Base-by-base conservation (phyloP, 106 monocot genomes). In the Acanthochlamys bracteata region DNA sequence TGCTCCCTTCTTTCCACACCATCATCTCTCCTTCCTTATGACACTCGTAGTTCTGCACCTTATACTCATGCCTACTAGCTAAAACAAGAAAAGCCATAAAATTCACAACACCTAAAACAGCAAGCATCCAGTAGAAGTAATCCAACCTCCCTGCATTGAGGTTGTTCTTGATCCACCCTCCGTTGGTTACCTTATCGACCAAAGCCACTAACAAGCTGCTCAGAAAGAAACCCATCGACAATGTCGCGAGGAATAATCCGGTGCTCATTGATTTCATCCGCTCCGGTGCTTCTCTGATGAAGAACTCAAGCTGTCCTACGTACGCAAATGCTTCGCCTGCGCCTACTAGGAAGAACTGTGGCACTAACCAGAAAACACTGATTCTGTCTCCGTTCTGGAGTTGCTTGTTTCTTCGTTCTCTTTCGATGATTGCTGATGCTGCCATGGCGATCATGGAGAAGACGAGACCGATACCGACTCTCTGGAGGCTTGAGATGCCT, bases 61-160 rank as follows among this genome's bases (percentile, higher is more conserved):
- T 86, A 75, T 91, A 86, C 52, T 73, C 71, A 64, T 92, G 87
- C 62, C 73, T 68, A 14, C 53, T 49, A 2, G 90, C 79, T 64
- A 86, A 63, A 17, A 77, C 25, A 41, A 86, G 59, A 60, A 82
- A 94, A 23, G 77, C 76, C 24, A 61, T 24, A 53, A 90, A 75
- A 74, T 90, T 94, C n/a, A 82, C 21, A 9, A 75, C 66, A 10
- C 89, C 81, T n/a, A 94, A 45, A 62, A 81, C 79, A 11, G 86
- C 83, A 39, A 94, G 75, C 71, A 86, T 71, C 86, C 86, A 81
- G 61, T 94, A 94, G 79, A 94, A 94, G 67, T 84, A 74, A 61
- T 94, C 83, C 68, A 94, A 66, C 76, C 61, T 86, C 23, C 86
- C 89, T 0, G 54, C 55, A 71, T 94, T 79, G 51, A 94, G 42